A percentile compares a stretch with the other conserved stretches of the same genome.
Evolutionary conservation across 345 rosid species (phyloP).

Genomic region (Aquilaria yunnanensis): DNA sequence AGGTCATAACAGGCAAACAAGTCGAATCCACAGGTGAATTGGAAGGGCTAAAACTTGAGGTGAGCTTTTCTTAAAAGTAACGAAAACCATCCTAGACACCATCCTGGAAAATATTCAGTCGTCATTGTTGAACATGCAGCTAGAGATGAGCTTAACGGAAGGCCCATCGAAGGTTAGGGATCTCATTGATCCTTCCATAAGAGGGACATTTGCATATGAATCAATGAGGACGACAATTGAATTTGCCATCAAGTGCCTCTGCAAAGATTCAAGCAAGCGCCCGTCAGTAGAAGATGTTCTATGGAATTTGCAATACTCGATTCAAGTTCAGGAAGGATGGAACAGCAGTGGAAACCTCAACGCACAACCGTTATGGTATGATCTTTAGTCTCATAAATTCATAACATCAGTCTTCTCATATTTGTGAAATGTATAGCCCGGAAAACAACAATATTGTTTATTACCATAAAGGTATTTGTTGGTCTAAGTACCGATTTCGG

Average conservation of each 20-base stretch:
- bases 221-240: conserved; percentile 68
- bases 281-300: conserved; percentile 90
- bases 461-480: no score
- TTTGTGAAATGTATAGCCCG: no score
- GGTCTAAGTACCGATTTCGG: no score
- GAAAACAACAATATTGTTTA: no score
- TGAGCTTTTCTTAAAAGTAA: conserved; percentile 12
- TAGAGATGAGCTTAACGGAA: conserved; percentile 53
- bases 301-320: conserved; percentile 89
- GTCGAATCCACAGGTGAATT: conserved; percentile 39
- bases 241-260: conserved; percentile 69
- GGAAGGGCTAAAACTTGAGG: conserved; percentile 53
- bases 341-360: conserved; percentile 69
- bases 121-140: conserved; percentile 23
- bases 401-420: background rate
- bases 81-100: background rate
- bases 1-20: conserved; percentile 59
- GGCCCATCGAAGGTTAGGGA: conserved; percentile 41
- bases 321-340: conserved; percentile 94
- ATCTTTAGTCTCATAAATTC: background rate
- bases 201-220: conserved; percentile 69
- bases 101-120: background rate
- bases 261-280: conserved; percentile 45
- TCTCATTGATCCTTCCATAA: conserved; percentile 48
- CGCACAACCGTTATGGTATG: conserved; percentile 17